Percentiles rank a stretch among this genome's conserved stretches.
Conservation (phyloP, 1,284 basidiomycete species). For the Testicularia cyperi region DNA sequence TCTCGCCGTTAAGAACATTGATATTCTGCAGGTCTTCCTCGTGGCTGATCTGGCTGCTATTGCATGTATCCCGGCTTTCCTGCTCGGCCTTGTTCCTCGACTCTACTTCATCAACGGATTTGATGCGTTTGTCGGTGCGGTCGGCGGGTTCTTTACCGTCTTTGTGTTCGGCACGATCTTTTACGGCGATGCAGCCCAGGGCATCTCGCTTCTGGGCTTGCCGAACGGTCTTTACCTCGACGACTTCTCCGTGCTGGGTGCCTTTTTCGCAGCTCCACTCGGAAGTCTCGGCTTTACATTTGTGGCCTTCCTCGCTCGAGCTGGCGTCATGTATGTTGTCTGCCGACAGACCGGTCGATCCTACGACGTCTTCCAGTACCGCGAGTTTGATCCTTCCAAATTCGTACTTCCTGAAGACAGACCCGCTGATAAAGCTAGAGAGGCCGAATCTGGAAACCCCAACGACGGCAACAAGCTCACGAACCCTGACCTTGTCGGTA, state of each 20-base stretch:
- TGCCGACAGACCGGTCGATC: constrained; percentile 25
- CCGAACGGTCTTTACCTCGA: constrained; percentile 55
- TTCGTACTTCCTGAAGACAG: constrained; percentile 51
- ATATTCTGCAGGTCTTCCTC: constrained; percentile 59
- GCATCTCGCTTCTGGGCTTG: constrained; percentile 49
- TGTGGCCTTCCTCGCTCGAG: constrained; percentile 38
- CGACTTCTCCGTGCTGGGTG: constrained; percentile 57
- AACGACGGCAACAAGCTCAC: constrained; percentile 40
- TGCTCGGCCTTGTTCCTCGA: constrained; percentile 51
- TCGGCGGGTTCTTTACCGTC: constrained; percentile 59
- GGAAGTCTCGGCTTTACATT: constrained; percentile 54
- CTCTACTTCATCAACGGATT: constrained; percentile 57
- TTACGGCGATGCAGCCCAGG: constrained; percentile 47
- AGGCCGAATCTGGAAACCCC: constrained; percentile 44
- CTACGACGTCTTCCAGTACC: constrained; percentile 41
- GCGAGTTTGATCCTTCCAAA: constrained; percentile 32
- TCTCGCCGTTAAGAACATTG: constrained; percentile 56
- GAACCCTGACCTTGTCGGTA: constrained; percentile 3
- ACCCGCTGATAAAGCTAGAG: constrained; percentile 33
- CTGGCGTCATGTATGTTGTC: constrained; percentile 25
- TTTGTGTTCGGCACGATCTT: constrained; percentile 57
- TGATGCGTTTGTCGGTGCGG: constrained; percentile 57
- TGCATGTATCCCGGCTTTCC: constrained; percentile 52
- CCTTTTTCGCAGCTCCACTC: constrained; percentile 56
- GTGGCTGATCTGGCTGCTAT: constrained; percentile 58